A percentile compares a stretch with the other conserved stretches of the same genome.
Evolutionary conservation across 495 filamentous ascomycete genomes (phyloP).

Genomic region (Pyrenula massariospora): DNA sequence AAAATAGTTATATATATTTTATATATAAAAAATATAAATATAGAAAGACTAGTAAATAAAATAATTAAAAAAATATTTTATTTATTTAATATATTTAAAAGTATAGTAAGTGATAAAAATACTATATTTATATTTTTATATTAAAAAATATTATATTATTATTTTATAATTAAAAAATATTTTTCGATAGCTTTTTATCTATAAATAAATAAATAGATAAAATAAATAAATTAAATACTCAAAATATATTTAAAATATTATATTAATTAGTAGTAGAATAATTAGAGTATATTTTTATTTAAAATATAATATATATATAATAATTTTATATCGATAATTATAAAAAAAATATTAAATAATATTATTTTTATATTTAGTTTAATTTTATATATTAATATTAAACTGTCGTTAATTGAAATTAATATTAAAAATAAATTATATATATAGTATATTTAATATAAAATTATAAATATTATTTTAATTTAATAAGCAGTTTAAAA

Average conservation of each 20-base stretch:
- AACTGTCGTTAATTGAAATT: too few species aligned
- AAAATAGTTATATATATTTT: too few species aligned
- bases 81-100: neutral
- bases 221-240: neutral
- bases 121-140: neutral
- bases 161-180: neutral
- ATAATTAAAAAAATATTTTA: neutral
- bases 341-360: neutral
- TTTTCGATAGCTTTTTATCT: neutral
- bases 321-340: conserved; percentile 1
- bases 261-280: conserved; percentile 1
- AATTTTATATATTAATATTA: too few species aligned
- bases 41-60: too few species aligned
- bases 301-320: neutral
- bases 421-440: too few species aligned
- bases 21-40: too few species aligned
- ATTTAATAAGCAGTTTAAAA: too few species aligned
- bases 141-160: neutral
- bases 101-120: neutral
- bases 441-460: too few species aligned
- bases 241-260: neutral
- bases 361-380: conserved; percentile 22
- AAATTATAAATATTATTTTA: too few species aligned
- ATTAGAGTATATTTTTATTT: neutral
- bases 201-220: neutral